Conservation (phyloP, 768 basidiomycete species). For the Crepidotus variabilis region DNA sequence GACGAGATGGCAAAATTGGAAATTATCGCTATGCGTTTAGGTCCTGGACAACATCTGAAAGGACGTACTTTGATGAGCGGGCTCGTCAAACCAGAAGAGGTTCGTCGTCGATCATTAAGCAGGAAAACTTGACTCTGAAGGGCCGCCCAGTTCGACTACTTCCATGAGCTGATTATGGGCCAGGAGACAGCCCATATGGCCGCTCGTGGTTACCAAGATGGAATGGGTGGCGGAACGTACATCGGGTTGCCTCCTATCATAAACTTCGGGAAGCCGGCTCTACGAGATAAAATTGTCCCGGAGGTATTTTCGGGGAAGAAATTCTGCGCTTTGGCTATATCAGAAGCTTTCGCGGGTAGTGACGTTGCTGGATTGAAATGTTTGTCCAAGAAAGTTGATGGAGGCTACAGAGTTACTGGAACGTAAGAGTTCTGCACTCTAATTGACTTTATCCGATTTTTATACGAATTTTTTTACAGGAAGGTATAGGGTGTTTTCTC, state of each 20-base stretch:
- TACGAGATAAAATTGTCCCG: conserved; percentile 53
- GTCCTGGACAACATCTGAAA: conserved; percentile 91
- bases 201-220: conserved; percentile 77
- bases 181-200: conserved; percentile 70
- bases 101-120: not conserved
- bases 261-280: conserved; percentile 74
- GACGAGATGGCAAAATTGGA: conserved; percentile 81
- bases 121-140: conserved; percentile 41
- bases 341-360: conserved; percentile 84
- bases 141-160: conserved; percentile 82
- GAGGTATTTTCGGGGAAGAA: conserved; percentile 74
- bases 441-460: not conserved
- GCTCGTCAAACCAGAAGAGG: conserved; percentile 73
- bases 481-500: not conserved
- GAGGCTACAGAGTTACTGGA: conserved; percentile 83
- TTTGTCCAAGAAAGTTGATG: conserved; percentile 71
- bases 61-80: conserved; percentile 82
- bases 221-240: conserved; percentile 47
- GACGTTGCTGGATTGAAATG: conserved; percentile 81
- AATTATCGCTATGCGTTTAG: conserved; percentile 89
- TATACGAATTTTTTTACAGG: not conserved
- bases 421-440: conserved; percentile 11
- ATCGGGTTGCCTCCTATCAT: conserved; percentile 88
- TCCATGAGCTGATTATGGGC: conserved; percentile 74
- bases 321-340: conserved; percentile 83